These are phyloP conservation scores for Euryodendron excelsum DNA, from an alignment of 148 eudicot species.

Conservation along the genomic window DNA sequence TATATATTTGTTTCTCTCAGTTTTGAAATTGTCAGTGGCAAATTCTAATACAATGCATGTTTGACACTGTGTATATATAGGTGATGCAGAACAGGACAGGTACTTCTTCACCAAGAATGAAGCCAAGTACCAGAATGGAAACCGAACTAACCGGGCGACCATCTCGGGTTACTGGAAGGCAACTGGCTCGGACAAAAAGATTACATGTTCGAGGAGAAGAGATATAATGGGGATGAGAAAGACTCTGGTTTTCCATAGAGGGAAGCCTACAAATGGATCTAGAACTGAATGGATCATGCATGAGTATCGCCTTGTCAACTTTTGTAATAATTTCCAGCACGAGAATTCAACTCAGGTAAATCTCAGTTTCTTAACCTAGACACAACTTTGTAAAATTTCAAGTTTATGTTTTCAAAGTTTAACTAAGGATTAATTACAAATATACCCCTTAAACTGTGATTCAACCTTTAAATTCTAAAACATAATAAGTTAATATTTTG, in stretches of 20 bases:
- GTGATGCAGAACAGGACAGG: constrained; percentile 30
- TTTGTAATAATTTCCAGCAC: neutral
- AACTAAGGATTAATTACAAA: no score
- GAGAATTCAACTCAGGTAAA: constrained; percentile 12
- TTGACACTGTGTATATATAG: no score
- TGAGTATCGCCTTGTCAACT: constrained; percentile 48
- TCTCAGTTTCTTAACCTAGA: neutral
- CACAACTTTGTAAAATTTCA: no score
- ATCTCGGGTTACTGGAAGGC: constrained; percentile 39
- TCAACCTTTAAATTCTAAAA: no score
- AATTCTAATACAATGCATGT: no score
- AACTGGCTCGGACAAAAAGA: constrained; percentile 34
- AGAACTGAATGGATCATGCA: constrained; percentile 70
- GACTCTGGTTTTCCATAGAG: constrained; percentile 47
- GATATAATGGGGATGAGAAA: constrained; percentile 49
- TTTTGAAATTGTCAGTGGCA: no score
- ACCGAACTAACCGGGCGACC: constrained; percentile 22
- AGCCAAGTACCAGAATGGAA: constrained; percentile 22
- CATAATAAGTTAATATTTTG: no score
- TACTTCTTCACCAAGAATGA: constrained; percentile 41
- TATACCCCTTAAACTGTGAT: no score
- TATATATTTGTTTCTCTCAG: no score
- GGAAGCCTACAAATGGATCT: constrained; percentile 39
- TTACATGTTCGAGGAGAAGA: constrained; percentile 27
- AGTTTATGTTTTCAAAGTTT: no score